phyloP scores from a whole-genome alignment of 208 protist species.

The Trypanosoma lewisi region DNA sequence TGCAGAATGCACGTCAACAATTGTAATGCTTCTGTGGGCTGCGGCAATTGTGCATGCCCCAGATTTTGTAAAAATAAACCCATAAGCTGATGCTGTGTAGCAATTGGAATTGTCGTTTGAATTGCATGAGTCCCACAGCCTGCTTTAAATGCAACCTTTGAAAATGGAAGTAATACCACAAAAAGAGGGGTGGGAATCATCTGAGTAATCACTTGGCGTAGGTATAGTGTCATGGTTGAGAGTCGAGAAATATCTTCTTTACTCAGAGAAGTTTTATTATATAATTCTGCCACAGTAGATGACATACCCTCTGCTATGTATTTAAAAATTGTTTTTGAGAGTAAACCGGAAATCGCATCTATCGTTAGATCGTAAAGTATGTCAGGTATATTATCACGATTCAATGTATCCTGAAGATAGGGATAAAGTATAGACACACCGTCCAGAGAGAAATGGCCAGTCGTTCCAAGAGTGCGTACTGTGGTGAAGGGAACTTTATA shows the following conservation, averaged over 20 bases:
- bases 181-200: slow-evolving; percentile 86
- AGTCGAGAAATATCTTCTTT: slow-evolving; percentile 64
- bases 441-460: slow-evolving; percentile 49
- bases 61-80: slow-evolving; percentile 81
- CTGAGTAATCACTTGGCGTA: slow-evolving; percentile 64
- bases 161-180: slow-evolving; percentile 69
- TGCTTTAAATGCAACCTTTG: slow-evolving; percentile 80
- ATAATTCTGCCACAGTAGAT: slow-evolving; percentile 47
- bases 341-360: slow-evolving; percentile 63
- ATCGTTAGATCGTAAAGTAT: slow-evolving; percentile 50
- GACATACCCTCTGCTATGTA: slow-evolving; percentile 57
- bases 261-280: slow-evolving; percentile 43
- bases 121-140: slow-evolving; percentile 67
- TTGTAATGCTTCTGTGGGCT: slow-evolving; percentile 66
- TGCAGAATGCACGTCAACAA: slow-evolving; percentile 70
- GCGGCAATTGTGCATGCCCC: slow-evolving; percentile 59
- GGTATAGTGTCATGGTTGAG: slow-evolving; percentile 49
- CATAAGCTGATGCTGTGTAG: slow-evolving; percentile 88
- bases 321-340: slow-evolving; percentile 57
- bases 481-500: slow-evolving; percentile 57
- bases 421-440: slow-evolving; percentile 62
- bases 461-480: slow-evolving; percentile 68
- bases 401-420: slow-evolving; percentile 50
- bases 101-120: slow-evolving; percentile 79
- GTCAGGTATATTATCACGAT: slow-evolving; percentile 29